Percentiles rank a stretch among this genome's conserved stretches.
Evolutionary conservation across 805 yeast genomes (phyloP).

Genomic region (Kazachstania taianensis): DNA sequence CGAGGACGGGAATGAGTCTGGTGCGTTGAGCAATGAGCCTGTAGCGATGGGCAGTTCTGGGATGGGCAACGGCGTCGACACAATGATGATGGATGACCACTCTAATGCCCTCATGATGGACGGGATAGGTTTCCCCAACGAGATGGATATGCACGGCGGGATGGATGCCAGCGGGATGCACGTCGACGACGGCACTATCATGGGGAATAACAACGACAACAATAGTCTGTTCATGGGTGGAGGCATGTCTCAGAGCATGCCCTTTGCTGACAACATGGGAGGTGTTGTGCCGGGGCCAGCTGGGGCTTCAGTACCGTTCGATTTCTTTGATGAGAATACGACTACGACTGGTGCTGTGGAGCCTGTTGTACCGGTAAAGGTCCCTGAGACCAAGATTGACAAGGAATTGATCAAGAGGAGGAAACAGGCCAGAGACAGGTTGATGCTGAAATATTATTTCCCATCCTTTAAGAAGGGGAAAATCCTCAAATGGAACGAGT

Average conservation of each 20-base stretch:
- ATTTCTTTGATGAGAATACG: constrained; percentile 5
- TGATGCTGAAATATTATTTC: constrained; percentile 38
- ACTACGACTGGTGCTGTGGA: background rate
- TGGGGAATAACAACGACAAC: constrained; percentile 11
- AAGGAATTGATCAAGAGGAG: background rate
- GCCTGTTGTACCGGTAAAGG: too few species aligned
- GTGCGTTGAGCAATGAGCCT: background rate
- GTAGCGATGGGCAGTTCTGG: background rate
- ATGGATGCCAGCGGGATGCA: too few species aligned
- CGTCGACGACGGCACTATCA: constrained; percentile 4
- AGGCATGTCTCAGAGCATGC: constrained; percentile 12
- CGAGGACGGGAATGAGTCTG: constrained; percentile 12
- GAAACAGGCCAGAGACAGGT: constrained; percentile 25
- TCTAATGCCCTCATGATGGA: background rate
- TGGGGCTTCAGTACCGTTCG: constrained; percentile 12
- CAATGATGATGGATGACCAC: constrained; percentile 1
- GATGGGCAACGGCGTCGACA: background rate
- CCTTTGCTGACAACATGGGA: constrained; percentile 15
- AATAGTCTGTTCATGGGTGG: constrained; percentile 28
- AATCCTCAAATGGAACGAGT: constrained; percentile 44
- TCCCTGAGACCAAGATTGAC: background rate
- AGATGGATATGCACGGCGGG: too few species aligned
- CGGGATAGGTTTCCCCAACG: constrained; percentile 5
- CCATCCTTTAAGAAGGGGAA: constrained; percentile 43
- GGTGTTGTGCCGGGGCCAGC: too few species aligned